Evolutionary conservation across 2,329 filamentous ascomycete genomes (phyloP).

Genomic region (Cadophora sp.): DNA sequence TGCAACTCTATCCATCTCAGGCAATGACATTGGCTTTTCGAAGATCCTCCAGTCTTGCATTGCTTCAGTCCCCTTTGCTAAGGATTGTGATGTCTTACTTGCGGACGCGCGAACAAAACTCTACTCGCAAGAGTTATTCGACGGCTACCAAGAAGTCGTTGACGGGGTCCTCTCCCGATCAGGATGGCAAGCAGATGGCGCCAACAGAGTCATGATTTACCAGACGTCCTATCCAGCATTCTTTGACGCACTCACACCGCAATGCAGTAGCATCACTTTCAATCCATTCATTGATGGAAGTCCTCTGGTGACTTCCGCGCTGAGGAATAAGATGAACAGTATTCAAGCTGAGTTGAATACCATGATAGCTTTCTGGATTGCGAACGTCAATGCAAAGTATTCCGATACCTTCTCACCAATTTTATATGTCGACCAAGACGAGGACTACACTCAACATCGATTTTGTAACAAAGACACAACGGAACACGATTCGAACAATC

Average conservation of each 20-base stretch:
- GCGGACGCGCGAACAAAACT: neutral
- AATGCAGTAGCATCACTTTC: neutral
- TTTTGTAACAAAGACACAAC: neutral
- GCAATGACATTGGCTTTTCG: neutral
- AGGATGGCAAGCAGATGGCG: neutral
- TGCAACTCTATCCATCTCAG: neutral
- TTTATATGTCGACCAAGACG: neutral
- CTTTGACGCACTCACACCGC: neutral
- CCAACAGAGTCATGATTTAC: neutral
- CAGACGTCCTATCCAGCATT: neutral
- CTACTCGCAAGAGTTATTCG: neutral
- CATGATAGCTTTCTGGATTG: neutral
- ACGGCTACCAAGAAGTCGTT: neutral
- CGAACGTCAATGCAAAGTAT: neutral
- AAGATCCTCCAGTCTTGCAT: neutral
- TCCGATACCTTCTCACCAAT: neutral
- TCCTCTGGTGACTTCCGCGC: neutral
- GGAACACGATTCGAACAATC: neutral
- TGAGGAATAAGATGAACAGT: neutral
- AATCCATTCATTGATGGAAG: neutral
- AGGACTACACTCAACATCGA: neutral
- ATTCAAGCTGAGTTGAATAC: neutral
- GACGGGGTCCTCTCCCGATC: neutral
- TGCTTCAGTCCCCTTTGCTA: neutral
- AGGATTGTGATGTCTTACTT: neutral